Conservation (phyloP, 169 alveolate genomes). For the Cyclospora cayetanensis region DNA sequence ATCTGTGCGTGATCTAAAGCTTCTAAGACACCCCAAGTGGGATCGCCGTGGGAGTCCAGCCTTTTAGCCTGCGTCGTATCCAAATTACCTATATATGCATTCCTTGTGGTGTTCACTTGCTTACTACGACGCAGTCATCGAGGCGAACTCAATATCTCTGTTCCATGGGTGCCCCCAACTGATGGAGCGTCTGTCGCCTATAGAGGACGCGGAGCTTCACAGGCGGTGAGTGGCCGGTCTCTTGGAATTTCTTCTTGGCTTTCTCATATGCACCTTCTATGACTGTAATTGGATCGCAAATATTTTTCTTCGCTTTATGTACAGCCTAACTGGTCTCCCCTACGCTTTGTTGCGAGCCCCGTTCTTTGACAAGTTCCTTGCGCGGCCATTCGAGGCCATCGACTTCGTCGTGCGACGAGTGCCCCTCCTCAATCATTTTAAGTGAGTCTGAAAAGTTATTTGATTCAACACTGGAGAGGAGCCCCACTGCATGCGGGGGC, state of each 20-base stretch:
- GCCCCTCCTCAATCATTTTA: conserved; percentile 61
- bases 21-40: not conserved
- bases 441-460: conserved; percentile 50
- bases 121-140: conserved; percentile 27
- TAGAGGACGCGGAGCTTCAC: conserved; percentile 60
- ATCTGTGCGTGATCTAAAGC: not conserved
- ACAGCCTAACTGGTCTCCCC: conserved; percentile 53
- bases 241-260: not conserved
- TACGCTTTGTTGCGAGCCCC: conserved; percentile 55
- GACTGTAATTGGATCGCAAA: no score
- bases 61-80: not conserved
- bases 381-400: conserved; percentile 58
- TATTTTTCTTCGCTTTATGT: not conserved
- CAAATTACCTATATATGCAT: not conserved
- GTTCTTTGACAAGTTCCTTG: conserved; percentile 59
- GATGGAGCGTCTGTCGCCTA: conserved; percentile 61
- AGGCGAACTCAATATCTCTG: conserved; percentile 49
- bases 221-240: conserved; percentile 42
- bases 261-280: no score
- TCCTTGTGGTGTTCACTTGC: not conserved
- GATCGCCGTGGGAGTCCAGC: not conserved
- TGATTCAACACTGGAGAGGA: no score
- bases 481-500: no score
- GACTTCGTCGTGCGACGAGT: conserved; percentile 57
- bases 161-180: conserved; percentile 49